Evolutionary conservation across 164 flowering plant species (phyloP).

Genomic region (Macadamia integrifolia): DNA sequence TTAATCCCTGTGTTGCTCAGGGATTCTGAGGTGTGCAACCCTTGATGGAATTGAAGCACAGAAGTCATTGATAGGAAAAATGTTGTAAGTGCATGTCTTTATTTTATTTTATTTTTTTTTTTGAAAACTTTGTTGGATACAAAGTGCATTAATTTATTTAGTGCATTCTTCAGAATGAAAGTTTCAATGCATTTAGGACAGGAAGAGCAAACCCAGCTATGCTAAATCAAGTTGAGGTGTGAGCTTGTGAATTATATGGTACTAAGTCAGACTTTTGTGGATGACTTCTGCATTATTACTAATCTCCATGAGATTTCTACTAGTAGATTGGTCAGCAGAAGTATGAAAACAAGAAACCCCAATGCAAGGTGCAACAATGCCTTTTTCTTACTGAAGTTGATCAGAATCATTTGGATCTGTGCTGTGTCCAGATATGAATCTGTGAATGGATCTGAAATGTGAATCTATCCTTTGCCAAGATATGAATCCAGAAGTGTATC

Average conservation of each 20-base stretch:
- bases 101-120: neutral
- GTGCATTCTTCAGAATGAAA: conserved; percentile 6
- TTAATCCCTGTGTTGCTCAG: conserved; percentile 3
- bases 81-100: conserved; percentile 52
- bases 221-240: conserved; percentile 83
- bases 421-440: neutral
- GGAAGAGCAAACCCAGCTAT: conserved; percentile 85
- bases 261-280: neutral
- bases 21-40: conserved; percentile 68
- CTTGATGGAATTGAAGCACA: conserved; percentile 86
- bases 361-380: neutral
- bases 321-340: neutral
- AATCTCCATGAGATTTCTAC: neutral
- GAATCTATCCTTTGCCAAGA: neutral
- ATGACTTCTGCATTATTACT: neutral
- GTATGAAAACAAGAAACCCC: neutral
- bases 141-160: neutral
- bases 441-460: neutral
- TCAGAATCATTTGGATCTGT: neutral
- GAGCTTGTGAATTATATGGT: neutral
- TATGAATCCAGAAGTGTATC: neutral
- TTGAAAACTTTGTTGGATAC: neutral
- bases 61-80: conserved; percentile 66
- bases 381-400: neutral
- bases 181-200: conserved; percentile 77